A percentile compares a stretch with the other conserved stretches of the same genome.
Evolutionary conservation across 2,329 filamentous ascomycete genomes (phyloP).

Genomic region (Seiridium cupressi): DNA sequence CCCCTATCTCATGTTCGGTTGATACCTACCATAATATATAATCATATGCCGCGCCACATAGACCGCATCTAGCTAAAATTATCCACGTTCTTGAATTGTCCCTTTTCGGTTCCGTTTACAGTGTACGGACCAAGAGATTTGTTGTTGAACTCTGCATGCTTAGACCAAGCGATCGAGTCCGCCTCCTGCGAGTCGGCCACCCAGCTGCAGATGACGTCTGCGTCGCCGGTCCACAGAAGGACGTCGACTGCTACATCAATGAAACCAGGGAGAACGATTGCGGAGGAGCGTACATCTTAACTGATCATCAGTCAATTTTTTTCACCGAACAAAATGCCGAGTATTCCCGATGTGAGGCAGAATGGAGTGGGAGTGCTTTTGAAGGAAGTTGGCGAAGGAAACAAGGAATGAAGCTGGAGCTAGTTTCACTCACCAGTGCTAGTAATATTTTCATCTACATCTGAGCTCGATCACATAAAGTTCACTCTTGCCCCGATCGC

Average conservation of each 20-base stretch:
- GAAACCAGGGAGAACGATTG: conserved; percentile 23
- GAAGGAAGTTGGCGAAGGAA: too few relatives aligned
- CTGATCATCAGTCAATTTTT: too few relatives aligned
- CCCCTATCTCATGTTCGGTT: too few relatives aligned
- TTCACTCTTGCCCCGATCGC: conserved; percentile 18
- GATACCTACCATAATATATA: background rate
- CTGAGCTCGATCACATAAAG: conserved; percentile 8
- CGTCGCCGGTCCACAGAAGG: conserved; percentile 54
- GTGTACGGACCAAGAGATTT: conserved; percentile 40
- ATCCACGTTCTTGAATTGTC: conserved; percentile 47
- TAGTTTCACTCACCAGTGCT: too few relatives aligned
- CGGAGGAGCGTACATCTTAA: too few relatives aligned
- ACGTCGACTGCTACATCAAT: conserved; percentile 46
- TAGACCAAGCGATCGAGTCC: conserved; percentile 41
- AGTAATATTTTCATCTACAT: too few relatives aligned
- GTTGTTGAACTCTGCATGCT: conserved; percentile 36
- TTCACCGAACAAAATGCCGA: conserved; percentile 25
- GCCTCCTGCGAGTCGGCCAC: conserved; percentile 45
- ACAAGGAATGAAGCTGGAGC: too few relatives aligned
- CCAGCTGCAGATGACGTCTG: conserved; percentile 60
- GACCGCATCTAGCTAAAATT: conserved; percentile 49
- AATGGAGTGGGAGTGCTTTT: background rate
- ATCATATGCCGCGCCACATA: conserved; percentile 39
- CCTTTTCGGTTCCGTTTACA: conserved; percentile 43
- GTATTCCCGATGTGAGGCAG: conserved; percentile 1